Conservation (phyloP, 2,329 filamentous ascomycete genomes). For the Polychaeton citri region DNA sequence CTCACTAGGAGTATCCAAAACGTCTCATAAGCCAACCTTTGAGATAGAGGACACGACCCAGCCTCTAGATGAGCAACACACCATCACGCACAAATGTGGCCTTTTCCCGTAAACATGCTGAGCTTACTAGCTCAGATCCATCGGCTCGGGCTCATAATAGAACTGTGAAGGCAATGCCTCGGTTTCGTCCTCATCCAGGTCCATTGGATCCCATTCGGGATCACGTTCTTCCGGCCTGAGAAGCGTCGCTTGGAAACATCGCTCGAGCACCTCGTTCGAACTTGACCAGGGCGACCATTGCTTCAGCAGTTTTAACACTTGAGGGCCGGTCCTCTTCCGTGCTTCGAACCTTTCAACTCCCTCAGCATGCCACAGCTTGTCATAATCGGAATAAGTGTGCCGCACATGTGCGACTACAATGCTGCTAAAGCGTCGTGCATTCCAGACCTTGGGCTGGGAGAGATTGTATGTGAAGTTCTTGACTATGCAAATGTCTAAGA, state of each 20-base stretch:
- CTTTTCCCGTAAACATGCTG: too few species aligned
- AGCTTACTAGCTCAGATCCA: constrained; percentile 13
- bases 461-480: constrained; percentile 18
- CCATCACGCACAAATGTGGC: too few species aligned
- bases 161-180: constrained; percentile 2
- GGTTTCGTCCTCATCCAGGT: constrained; percentile 14
- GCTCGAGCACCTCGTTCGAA: constrained; percentile 16
- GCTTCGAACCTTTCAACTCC: constrained; percentile 17
- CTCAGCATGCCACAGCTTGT: constrained; percentile 33
- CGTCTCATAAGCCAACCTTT: too few species aligned
- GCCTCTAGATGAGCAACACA: too few species aligned
- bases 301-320: constrained; percentile 16
- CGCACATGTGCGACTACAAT: constrained; percentile 49
- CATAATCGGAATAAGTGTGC: constrained; percentile 48
- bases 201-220: constrained; percentile 17
- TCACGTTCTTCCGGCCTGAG: constrained; percentile 15
- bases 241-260: constrained; percentile 15
- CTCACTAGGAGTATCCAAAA: too few species aligned
- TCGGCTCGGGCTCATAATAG: constrained; percentile 8
- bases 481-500: constrained; percentile 17
- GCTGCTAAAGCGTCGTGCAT: constrained; percentile 14
- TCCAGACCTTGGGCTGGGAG: constrained; percentile 14
- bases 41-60: too few species aligned
- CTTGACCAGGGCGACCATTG: constrained; percentile 21
- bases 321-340: constrained; percentile 8